Conservation (phyloP, 108 stramenopile genomes). For the Asterionellopsis glacialis region DNA sequence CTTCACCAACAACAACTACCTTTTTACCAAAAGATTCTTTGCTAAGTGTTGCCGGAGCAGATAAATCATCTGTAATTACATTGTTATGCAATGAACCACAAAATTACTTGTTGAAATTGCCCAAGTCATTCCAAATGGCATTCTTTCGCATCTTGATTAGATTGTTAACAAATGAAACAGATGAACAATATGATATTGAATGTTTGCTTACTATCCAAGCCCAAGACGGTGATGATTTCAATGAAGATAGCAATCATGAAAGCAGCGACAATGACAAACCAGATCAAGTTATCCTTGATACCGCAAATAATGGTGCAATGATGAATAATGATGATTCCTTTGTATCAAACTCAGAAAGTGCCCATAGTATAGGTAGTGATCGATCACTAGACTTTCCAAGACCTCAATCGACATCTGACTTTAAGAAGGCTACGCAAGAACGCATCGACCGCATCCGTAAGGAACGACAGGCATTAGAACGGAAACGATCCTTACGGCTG, state of each 20-base stretch:
- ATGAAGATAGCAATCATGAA: no score
- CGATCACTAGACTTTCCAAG: no score
- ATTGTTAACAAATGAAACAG: constrained; percentile 47
- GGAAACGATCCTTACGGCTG: no score
- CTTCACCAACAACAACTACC: constrained; percentile 8
- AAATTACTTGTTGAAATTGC: constrained; percentile 26
- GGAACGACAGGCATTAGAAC: not conserved
- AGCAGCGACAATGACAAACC: not conserved
- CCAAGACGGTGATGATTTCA: no score
- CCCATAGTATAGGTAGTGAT: not conserved
- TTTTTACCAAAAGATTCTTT: not conserved
- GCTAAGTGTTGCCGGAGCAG: not conserved
- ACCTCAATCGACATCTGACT: no score
- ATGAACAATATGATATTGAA: constrained; percentile 50
- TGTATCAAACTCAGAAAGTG: not conserved
- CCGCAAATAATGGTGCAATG: not conserved
- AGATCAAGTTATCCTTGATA: not conserved
- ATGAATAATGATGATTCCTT: no score
- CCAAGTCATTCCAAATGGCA: constrained; percentile 41
- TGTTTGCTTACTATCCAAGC: constrained; percentile 31
- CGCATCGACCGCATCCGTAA: not conserved
- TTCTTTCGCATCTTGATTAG: constrained; percentile 60
- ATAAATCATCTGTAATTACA: constrained; percentile 16
- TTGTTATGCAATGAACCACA: constrained; percentile 14
- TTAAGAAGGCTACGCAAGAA: not conserved